Percentiles rank a stretch among this genome's conserved stretches.
These are phyloP conservation scores for Naganishia albida DNA, from an alignment of 1,284 basidiomycete species.

Conservation along the genomic window DNA sequence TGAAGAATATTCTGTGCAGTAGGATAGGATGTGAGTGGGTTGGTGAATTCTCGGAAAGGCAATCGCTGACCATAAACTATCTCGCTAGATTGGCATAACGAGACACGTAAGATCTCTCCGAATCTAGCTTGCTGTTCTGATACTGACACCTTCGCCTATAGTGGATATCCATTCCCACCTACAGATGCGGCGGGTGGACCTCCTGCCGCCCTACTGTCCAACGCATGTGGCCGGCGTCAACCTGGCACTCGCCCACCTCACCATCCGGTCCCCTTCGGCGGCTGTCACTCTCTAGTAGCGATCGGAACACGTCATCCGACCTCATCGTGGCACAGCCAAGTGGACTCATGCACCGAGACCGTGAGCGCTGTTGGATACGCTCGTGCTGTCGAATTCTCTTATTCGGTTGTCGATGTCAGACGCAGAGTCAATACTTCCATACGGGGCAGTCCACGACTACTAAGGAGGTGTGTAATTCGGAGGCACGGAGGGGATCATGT, in stretches of 20 bases:
- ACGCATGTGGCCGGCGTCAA: slow-evolving; percentile 47
- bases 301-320: neutral
- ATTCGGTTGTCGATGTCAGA: slow-evolving; percentile 72
- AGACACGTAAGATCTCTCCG: slow-evolving; percentile 62
- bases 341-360: slow-evolving; percentile 43
- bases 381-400: slow-evolving; percentile 69
- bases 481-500: slow-evolving; percentile 54
- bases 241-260: slow-evolving; percentile 30
- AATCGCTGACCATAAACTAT: neutral
- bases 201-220: slow-evolving; percentile 61
- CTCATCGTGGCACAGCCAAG: neutral
- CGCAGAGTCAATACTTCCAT: slow-evolving; percentile 75
- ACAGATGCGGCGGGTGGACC: slow-evolving; percentile 67
- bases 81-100: slow-evolving; percentile 73
- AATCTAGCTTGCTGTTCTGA: slow-evolving; percentile 8
- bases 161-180: slow-evolving; percentile 91
- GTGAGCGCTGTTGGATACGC: slow-evolving; percentile 65
- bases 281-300: slow-evolving; percentile 31
- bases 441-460: slow-evolving; percentile 76
- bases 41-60: neutral
- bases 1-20: slow-evolving; percentile 67
- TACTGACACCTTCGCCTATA: slow-evolving; percentile 44
- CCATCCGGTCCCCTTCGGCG: slow-evolving; percentile 28
- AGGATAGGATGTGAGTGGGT: slow-evolving; percentile 68
- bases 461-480: slow-evolving; percentile 58